These are phyloP conservation scores for Aspergillus ochraceoroseus DNA, from an alignment of 2,329 filamentous ascomycete species.

Conservation along the genomic window DNA sequence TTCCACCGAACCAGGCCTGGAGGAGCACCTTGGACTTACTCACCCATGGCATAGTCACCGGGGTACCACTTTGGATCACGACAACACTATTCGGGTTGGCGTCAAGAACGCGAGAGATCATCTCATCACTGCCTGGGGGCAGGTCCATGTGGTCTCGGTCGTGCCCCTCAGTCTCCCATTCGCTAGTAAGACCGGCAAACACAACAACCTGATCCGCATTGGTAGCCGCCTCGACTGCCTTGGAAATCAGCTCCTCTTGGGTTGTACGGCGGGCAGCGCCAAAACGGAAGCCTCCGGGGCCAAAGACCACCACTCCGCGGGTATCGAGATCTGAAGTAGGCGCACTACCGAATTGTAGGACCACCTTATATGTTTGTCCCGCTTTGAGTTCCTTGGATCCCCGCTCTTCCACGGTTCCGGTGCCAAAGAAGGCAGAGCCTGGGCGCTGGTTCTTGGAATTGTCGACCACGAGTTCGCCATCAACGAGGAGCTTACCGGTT, in stretches of 20 bases:
- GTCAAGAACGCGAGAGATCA: slow-evolving; percentile 60
- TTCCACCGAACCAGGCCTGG: slow-evolving; percentile 83
- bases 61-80: slow-evolving; percentile 72
- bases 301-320: slow-evolving; percentile 48
- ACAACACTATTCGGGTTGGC: slow-evolving; percentile 67
- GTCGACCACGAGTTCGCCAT: slow-evolving; percentile 60
- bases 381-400: slow-evolving; percentile 55
- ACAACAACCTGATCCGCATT: slow-evolving; percentile 72
- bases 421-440: slow-evolving; percentile 62
- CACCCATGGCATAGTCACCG: slow-evolving; percentile 51
- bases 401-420: slow-evolving; percentile 59
- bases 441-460: slow-evolving; percentile 60
- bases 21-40: slow-evolving; percentile 54
- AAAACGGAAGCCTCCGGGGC: slow-evolving; percentile 58
- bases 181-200: slow-evolving; percentile 70
- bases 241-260: slow-evolving; percentile 55
- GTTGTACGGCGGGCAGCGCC: slow-evolving; percentile 58
- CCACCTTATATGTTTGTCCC: slow-evolving; percentile 55
- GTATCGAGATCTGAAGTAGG: slow-evolving; percentile 55
- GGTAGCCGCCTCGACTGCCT: slow-evolving; percentile 63
- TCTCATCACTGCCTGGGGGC: slow-evolving; percentile 51
- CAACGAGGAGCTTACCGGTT: slow-evolving; percentile 60
- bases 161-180: slow-evolving; percentile 75
- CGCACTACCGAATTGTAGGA: slow-evolving; percentile 57
- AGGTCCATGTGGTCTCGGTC: slow-evolving; percentile 56